phyloP scores from a whole-genome alignment of 164 flowering plant species.

The Dillenia suffruticosa region DNA sequence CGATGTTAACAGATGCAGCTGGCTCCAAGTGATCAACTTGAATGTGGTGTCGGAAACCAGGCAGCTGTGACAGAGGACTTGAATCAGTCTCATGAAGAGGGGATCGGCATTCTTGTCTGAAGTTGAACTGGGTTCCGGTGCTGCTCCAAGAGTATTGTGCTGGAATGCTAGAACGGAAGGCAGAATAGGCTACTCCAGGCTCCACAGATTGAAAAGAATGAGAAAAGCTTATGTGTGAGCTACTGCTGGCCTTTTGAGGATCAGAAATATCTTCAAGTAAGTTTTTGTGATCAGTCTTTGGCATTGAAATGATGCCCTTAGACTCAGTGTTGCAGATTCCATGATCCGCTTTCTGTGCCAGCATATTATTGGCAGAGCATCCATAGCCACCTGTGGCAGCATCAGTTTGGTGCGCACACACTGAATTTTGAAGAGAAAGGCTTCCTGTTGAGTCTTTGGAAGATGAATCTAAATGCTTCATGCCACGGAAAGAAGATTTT shows the following conservation, averaged over 20 bases:
- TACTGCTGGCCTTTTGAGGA: conserved; percentile 20
- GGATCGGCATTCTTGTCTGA: conserved; percentile 29
- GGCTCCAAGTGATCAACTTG: conserved; percentile 26
- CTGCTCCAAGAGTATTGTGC: conserved; percentile 34
- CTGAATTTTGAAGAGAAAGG: conserved; percentile 34
- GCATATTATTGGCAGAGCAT: conserved; percentile 25
- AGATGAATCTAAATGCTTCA: conserved; percentile 38
- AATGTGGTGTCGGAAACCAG: conserved; percentile 19
- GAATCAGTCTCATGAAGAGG: conserved; percentile 22
- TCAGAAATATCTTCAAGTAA: conserved; percentile 22
- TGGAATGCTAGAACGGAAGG: conserved; percentile 28
- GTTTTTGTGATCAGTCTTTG: conserved; percentile 23
- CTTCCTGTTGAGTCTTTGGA: conserved; percentile 37
- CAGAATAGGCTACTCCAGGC: conserved; percentile 21
- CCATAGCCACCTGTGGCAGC: conserved; percentile 24
- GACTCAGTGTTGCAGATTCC: conserved; percentile 27
- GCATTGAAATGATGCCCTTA: conserved; percentile 21
- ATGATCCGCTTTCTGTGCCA: conserved; percentile 24
- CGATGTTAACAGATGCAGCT: conserved; percentile 16
- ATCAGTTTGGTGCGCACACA: conserved; percentile 22
- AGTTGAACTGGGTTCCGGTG: conserved; percentile 26
- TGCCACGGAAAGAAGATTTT: conserved; percentile 32
- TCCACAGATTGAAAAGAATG: conserved; percentile 24
- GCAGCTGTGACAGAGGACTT: conserved; percentile 20
- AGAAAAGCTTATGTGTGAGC: conserved; percentile 18